phyloP scores from a whole-genome alignment of 345 rosid genomes.

The Xanthoceras sorbifolium region DNA sequence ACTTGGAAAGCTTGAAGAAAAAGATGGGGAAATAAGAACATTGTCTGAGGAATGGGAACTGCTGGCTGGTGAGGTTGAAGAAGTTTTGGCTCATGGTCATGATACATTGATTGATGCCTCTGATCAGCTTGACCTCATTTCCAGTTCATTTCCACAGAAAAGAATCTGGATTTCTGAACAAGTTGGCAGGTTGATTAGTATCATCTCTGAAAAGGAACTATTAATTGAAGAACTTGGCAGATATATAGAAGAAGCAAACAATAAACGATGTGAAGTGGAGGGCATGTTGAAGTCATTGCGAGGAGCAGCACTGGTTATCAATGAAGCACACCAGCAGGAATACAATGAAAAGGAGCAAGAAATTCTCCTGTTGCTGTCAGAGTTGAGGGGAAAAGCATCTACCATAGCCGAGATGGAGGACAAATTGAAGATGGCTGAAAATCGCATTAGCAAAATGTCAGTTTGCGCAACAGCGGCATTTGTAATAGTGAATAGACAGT shows the following conservation, averaged over 20 bases:
- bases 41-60: slow-evolving; percentile 77
- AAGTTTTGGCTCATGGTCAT: slow-evolving; percentile 66
- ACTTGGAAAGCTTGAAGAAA: slow-evolving; percentile 52
- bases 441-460: slow-evolving; percentile 48
- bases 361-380: slow-evolving; percentile 54
- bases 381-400: slow-evolving; percentile 49
- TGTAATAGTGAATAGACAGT: slow-evolving; percentile 66
- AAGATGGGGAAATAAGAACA: slow-evolving; percentile 55
- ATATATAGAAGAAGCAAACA: slow-evolving; percentile 82
- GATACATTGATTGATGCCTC: slow-evolving; percentile 67
- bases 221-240: slow-evolving; percentile 78
- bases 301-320: slow-evolving; percentile 79
- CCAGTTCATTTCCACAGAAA: slow-evolving; percentile 64
- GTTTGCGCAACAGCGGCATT: slow-evolving; percentile 77
- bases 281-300: slow-evolving; percentile 82
- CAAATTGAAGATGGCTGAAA: slow-evolving; percentile 56
- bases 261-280: slow-evolving; percentile 67
- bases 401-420: slow-evolving; percentile 52
- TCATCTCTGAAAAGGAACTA: slow-evolving; percentile 67
- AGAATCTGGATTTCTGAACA: slow-evolving; percentile 90
- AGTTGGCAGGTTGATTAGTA: slow-evolving; percentile 63
- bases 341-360: slow-evolving; percentile 71
- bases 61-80: slow-evolving; percentile 69
- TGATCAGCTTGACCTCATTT: slow-evolving; percentile 66
- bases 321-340: slow-evolving; percentile 87